A percentile compares a stretch with the other conserved stretches of the same genome.
phyloP scores from a whole-genome alignment of 176 grass and related monocot species.

The Puccinellia tenuiflora region DNA sequence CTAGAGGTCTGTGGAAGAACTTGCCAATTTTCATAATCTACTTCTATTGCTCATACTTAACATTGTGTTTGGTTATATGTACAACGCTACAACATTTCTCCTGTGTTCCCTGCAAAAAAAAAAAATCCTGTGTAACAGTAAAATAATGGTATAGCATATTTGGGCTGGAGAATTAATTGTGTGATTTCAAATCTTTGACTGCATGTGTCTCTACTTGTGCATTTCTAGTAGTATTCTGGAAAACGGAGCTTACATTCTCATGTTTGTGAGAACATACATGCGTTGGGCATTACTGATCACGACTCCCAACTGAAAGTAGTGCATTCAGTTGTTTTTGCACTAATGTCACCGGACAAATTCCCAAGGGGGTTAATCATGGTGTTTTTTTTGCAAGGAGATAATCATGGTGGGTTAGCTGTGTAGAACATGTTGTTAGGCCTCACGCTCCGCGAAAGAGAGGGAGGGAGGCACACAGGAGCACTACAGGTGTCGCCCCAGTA shows the following conservation, averaged over 20 bases:
- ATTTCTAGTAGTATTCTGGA: background rate
- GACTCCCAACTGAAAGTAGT: background rate
- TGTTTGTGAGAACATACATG: background rate
- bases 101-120: background rate
- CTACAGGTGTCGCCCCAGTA: background rate
- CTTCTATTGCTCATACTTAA: background rate
- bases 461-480: background rate
- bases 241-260: background rate
- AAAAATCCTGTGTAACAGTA: background rate
- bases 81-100: background rate
- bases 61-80: background rate
- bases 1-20: slow-evolving; percentile 61
- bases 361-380: background rate
- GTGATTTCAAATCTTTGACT: background rate
- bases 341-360: background rate
- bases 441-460: background rate
- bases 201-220: background rate
- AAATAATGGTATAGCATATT: background rate
- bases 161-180: background rate
- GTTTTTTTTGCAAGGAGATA: background rate
- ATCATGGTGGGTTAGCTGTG: background rate
- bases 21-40: slow-evolving; percentile 8
- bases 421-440: background rate
- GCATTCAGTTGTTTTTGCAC: background rate
- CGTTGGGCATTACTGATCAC: background rate